Evolutionary conservation across 257 asterid species (phyloP), one percentile per base, ranked within the genome.

Genomic region (Schizonepeta tenuifolia): DNA sequence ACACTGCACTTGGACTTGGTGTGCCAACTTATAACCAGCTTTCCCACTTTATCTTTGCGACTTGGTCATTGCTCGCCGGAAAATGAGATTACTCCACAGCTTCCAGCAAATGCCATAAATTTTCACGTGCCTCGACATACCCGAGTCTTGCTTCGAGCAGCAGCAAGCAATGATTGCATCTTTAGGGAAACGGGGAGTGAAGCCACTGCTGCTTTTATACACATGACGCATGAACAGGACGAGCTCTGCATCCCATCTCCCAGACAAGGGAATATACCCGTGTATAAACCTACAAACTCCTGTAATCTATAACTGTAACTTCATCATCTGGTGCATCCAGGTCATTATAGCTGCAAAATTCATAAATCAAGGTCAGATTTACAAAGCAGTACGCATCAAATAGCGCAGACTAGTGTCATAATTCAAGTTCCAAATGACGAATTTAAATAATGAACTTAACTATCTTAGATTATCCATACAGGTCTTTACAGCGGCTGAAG

Each of bases 301-400:
- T 80, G 85, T 94, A 94, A 72, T 94, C 99, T 72, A 94, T 89
- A 36, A 94, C 99, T 2, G 99, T 91, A 44, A 94, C 98, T 85
- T 94, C 99, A 75, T 94, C 99, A 67, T 91, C 99, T 9, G 99
- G 99, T 33, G 99, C 99, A 86, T 94, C 99, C 79, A 94, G 88
- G 76, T 94, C 99, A 79, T 94, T 91, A 73, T 94, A 94, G 88
- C 99, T 94, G 96, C 85, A 73, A 67, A 57, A 71, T 38, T 41
- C 60, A 75, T 33, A 33, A 51, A 26, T 47, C 40, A 22, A 73
- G 33, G 22, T 21, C 17, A 54, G 57, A 18, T 51, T 51, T 7
- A 38, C 17, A 11, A n/a, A 7, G 8, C 2, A n/a, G 18, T 28
- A 28, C 12, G 17, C 7, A 26, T 24, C 5, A 2, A 14, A 15